Base-by-base conservation (phyloP, 805 yeast species). In the Hanseniaspora mollemarum region DNA sequence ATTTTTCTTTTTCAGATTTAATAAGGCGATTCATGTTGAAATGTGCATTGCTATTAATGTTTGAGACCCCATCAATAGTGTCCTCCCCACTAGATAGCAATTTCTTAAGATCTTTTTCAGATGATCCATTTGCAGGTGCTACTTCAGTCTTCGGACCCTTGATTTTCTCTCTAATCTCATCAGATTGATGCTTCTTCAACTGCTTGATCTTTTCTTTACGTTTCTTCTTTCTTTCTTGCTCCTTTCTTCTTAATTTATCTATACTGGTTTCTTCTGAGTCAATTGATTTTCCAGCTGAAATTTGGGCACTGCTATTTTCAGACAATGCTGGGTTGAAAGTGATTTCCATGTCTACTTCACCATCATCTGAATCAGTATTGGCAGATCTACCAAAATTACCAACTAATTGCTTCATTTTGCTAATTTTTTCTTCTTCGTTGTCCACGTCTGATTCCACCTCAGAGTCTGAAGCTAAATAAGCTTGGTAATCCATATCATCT, bases 261-360 rank as follows among this genome's bases (percentile, higher is more conserved):
- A 92, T 78, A 0, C 96, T 81, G 9, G 81, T 71, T 60, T 84
- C 86, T 46, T 82, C 83, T 36, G 68, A 69, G 40, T 51, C 69
- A 10, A 63, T 60, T 22, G 63, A 44, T 33, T 43, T 59, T 2
- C 56, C 57, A 19, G 52, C 56, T 2, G 59, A 67, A 36, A 60
- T 67, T 19, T 62, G 67, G 26, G 72, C 77, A 41, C 74, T 75
- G 4, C 31, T 21, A 18, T 26, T 16, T 21, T 39, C 50, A 18
- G 43, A 38, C 49, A 87, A 67, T 2, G 86, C 96, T 1, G 97
- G 96, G 35, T 88, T 87, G 66, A 92, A 92, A 0, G 96, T 87
- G 58, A 92, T 85, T 64, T 92, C 97, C 87, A 92, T 84, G 60
- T 87, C 96, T 26, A 84, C 81, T 43, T 79, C 90, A 44, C 71